These are phyloP conservation scores for Chrysoporthe puriensis DNA, from an alignment of 2,329 filamentous ascomycete genomes.

Conservation along the genomic window DNA sequence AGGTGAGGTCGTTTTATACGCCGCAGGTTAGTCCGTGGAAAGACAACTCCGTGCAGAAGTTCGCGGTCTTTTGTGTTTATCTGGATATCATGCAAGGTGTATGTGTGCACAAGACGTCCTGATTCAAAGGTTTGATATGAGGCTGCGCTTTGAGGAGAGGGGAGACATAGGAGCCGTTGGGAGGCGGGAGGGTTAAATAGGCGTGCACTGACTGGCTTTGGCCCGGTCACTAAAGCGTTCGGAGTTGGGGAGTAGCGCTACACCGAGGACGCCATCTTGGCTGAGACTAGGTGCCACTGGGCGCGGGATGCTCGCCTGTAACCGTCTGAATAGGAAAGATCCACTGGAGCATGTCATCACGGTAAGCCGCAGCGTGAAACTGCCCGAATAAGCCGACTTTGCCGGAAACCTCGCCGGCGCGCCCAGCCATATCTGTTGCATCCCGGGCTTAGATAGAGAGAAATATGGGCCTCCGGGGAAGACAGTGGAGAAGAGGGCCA, in stretches of 20 bases:
- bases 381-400: constrained; percentile 12
- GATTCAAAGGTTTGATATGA: neutral
- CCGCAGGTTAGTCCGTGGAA: neutral
- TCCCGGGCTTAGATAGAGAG: constrained; percentile 6
- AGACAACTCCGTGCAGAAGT: neutral
- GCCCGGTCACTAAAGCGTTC: neutral
- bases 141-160: neutral
- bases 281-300: constrained; percentile 13
- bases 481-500: constrained; percentile 11
- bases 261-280: neutral
- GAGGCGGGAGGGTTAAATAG: constrained; percentile 26
- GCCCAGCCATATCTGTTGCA: constrained; percentile 20
- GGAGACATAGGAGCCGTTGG: neutral
- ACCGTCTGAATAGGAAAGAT: constrained; percentile 15
- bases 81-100: neutral
- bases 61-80: neutral
- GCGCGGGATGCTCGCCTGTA: constrained; percentile 20
- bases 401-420: constrained; percentile 5
- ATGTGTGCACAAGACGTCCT: constrained; percentile 3
- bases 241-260: constrained; percentile 5
- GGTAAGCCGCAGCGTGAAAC: constrained; percentile 24
- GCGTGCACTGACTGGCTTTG: neutral
- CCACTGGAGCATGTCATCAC: constrained; percentile 15
- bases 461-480: constrained; percentile 14
- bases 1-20: neutral